These are phyloP conservation scores for Decorospora gaudefroyi DNA, from an alignment of 2,329 filamentous ascomycete species.

Conservation along the genomic window DNA sequence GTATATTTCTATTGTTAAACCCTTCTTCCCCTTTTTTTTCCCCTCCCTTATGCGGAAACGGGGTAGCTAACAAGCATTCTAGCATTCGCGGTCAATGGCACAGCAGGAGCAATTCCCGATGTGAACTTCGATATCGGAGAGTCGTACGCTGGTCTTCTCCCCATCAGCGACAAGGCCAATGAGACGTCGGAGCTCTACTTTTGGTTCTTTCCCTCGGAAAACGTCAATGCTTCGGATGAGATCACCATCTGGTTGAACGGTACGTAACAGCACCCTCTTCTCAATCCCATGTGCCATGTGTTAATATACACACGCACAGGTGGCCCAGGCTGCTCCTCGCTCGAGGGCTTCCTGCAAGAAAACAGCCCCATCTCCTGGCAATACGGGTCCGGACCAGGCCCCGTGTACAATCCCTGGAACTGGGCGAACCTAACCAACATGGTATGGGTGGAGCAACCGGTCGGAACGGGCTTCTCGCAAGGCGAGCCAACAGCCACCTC, in stretches of 20 bases:
- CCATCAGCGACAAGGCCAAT: constrained; percentile 56
- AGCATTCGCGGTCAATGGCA: constrained; percentile 48
- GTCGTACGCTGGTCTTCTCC: constrained; percentile 55
- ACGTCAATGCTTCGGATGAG: constrained; percentile 54
- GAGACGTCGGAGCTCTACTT: constrained; percentile 57
- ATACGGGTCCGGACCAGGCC: constrained; percentile 45
- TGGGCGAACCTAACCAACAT: constrained; percentile 68
- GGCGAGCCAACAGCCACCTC: constrained; percentile 66
- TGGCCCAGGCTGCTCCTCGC: constrained; percentile 53
- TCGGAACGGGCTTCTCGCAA: constrained; percentile 69
- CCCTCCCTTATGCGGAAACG: no score
- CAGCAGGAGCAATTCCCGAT: constrained; percentile 52
- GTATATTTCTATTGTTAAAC: no score
- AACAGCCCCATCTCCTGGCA: constrained; percentile 55
- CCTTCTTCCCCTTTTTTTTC: no score
- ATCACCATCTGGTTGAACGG: constrained; percentile 56
- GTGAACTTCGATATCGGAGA: constrained; percentile 54
- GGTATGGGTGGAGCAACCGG: constrained; percentile 73
- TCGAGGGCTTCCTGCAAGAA: constrained; percentile 57
- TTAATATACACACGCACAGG: not conserved
- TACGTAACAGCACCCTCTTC: not conserved
- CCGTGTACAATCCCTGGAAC: constrained; percentile 52
- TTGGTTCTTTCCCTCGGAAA: constrained; percentile 61
- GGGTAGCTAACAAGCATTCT: constrained; percentile 11
- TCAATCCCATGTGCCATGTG: not conserved